Evolutionary conservation across 306 rosid genomes (phyloP).

Genomic region (Quercus bicolor): DNA sequence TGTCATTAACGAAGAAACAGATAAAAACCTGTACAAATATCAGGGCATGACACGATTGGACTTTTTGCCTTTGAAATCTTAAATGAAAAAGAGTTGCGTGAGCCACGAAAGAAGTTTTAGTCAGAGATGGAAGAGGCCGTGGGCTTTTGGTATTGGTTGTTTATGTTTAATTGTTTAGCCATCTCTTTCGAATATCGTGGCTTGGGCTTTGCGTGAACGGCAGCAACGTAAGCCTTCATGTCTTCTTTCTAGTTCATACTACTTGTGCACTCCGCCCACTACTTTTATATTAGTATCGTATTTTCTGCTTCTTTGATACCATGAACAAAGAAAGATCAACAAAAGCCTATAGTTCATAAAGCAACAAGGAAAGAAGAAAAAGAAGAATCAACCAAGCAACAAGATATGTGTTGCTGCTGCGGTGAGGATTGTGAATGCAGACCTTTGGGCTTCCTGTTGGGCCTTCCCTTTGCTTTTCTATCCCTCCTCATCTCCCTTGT

Average conservation of each 20-base stretch:
- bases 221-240: neutral
- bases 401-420: conserved; percentile 47
- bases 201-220: conserved; percentile 12
- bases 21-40: too few species aligned
- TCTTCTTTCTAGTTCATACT: neutral
- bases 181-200: neutral
- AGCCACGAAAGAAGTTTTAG: neutral
- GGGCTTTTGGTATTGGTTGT: conserved; percentile 17
- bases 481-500: conserved; percentile 56
- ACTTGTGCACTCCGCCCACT: conserved; percentile 24
- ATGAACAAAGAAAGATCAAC: neutral
- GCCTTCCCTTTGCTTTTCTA: conserved; percentile 76
- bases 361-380: neutral
- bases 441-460: conserved; percentile 67
- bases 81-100: too few species aligned
- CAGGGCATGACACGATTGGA: too few species aligned
- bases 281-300: conserved; percentile 3
- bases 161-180: neutral
- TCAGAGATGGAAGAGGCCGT: conserved; percentile 9
- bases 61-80: too few species aligned
- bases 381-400: neutral
- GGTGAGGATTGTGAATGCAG: conserved; percentile 64
- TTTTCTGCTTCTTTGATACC: conserved; percentile 8
- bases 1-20: too few species aligned
- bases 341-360: neutral